These are phyloP conservation scores for Penicillium macrosclerotiorum DNA, from an alignment of 495 filamentous ascomycete species.

Conservation along the genomic window DNA sequence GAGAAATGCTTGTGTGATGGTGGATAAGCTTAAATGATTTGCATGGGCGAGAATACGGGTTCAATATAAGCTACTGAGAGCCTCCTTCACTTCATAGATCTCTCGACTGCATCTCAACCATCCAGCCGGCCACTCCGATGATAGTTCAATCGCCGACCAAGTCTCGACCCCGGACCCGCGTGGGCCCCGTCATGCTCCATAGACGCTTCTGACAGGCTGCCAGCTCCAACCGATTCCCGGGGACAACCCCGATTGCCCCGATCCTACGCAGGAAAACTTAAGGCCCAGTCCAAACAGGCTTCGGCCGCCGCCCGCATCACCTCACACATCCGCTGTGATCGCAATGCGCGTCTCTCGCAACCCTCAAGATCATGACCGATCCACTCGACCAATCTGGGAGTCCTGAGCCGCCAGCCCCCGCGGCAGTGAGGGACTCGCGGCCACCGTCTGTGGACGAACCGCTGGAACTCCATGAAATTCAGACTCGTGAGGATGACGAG, in stretches of 20 bases:
- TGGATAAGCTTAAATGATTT: not conserved
- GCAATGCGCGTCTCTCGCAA: not conserved
- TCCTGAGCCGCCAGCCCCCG: constrained; percentile 6
- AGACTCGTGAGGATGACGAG: constrained; percentile 22
- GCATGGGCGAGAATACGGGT: no score
- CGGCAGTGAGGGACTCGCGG: constrained; percentile 15
- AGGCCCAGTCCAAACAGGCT: no score
- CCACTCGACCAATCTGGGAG: not conserved
- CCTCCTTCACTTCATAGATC: no score
- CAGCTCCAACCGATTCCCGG: constrained; percentile 15
- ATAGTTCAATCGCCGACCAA: not conserved
- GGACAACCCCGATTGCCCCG: constrained; percentile 1
- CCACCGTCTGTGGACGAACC: constrained; percentile 26
- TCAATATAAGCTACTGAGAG: no score
- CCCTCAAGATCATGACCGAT: not conserved
- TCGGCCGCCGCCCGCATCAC: no score
- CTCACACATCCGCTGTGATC: no score
- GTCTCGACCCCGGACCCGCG: not conserved
- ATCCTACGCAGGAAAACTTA: not conserved
- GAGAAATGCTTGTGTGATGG: not conserved
- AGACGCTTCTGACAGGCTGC: not conserved
- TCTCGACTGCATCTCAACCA: no score
- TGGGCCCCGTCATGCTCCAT: not conserved
- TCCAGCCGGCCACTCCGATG: no score
- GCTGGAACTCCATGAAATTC: constrained; percentile 37